Percentiles rank a stretch among this genome's conserved stretches.
These are phyloP conservation scores for Senna siamea DNA, from an alignment of 306 rosid genomes.

Conservation along the genomic window DNA sequence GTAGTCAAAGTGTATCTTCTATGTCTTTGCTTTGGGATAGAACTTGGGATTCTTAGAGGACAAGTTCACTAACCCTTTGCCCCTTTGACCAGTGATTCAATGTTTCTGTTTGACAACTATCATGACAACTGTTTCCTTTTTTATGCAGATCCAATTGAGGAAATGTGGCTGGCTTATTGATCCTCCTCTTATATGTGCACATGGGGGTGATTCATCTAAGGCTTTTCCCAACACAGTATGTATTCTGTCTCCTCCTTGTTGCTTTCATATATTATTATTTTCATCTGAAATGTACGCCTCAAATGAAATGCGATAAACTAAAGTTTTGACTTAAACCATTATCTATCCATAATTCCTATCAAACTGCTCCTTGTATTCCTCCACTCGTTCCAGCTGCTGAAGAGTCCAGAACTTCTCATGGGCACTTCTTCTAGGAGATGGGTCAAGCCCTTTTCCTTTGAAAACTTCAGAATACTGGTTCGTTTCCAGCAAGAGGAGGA, in stretches of 20 bases:
- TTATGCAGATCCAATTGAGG: conserved; percentile 53
- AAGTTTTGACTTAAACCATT: background rate
- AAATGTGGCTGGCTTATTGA: conserved; percentile 68
- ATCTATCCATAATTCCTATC: background rate
- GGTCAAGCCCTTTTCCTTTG: too few species aligned
- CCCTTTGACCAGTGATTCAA: background rate
- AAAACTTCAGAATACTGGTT: too few species aligned
- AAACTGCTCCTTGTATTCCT: background rate
- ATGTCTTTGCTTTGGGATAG: background rate
- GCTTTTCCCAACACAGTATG: conserved; percentile 83
- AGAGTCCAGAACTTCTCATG: too few species aligned
- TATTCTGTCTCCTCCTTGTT: background rate
- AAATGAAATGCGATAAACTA: background rate
- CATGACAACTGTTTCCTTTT: background rate
- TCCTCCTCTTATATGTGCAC: conserved; percentile 92
- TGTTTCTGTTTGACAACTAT: background rate
- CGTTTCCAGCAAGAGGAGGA: too few species aligned
- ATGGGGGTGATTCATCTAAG: conserved; percentile 83
- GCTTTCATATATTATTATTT: background rate
- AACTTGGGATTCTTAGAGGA: background rate
- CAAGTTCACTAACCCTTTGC: background rate
- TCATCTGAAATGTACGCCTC: background rate
- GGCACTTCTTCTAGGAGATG: background rate
- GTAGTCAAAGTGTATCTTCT: background rate
- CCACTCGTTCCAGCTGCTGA: background rate